A percentile compares a stretch with the other conserved stretches of the same genome.
These are phyloP conservation scores for Phytophthora niederhauseri DNA, from an alignment of 352 stramenopile species.

Conservation along the genomic window DNA sequence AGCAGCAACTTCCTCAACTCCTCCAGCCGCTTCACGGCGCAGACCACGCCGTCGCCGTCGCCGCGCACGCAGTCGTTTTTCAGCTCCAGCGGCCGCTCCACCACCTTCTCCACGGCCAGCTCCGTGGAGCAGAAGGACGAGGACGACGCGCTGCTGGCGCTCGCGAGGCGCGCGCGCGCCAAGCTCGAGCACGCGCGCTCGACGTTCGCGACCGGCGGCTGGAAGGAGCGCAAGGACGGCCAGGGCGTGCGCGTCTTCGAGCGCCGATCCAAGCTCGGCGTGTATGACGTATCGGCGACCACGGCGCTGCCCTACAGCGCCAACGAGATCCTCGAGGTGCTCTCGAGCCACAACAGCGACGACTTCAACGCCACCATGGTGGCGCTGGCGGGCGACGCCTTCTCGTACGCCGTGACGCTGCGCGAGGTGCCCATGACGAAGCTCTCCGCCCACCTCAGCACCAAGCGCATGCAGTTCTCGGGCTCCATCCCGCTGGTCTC, in stretches of 20 bases:
- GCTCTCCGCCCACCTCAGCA: conserved; percentile 25
- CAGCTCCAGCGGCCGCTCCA: conserved; percentile 32
- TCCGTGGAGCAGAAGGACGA: conserved; percentile 24
- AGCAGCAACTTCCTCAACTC: conserved; percentile 22
- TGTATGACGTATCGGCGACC: conserved; percentile 29
- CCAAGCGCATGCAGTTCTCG: conserved; percentile 39
- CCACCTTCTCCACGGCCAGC: conserved; percentile 16
- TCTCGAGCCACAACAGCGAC: conserved; percentile 42
- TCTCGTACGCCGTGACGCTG: conserved; percentile 43
- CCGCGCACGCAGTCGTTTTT: conserved; percentile 32
- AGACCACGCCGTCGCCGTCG: conserved; percentile 15
- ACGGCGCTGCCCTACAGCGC: conserved; percentile 36
- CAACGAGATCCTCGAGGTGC: conserved; percentile 35
- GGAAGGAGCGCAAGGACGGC: conserved; percentile 41
- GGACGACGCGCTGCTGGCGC: conserved; percentile 31
- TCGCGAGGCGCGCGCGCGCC: conserved; percentile 22
- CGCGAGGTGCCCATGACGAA: conserved; percentile 30
- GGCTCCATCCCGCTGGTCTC: conserved; percentile 35
- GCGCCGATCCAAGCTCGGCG: conserved; percentile 18
- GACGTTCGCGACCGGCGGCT: conserved; percentile 17
- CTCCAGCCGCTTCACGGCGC: conserved; percentile 10
- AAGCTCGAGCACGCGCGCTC: conserved; percentile 27
- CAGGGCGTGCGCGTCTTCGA: conserved; percentile 40
- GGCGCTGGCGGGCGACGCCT: conserved; percentile 37
- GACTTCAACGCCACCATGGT: conserved; percentile 50